phyloP scores from a whole-genome alignment of 2,329 filamentous ascomycete genomes.

The Cryoendolithus antarcticus region DNA sequence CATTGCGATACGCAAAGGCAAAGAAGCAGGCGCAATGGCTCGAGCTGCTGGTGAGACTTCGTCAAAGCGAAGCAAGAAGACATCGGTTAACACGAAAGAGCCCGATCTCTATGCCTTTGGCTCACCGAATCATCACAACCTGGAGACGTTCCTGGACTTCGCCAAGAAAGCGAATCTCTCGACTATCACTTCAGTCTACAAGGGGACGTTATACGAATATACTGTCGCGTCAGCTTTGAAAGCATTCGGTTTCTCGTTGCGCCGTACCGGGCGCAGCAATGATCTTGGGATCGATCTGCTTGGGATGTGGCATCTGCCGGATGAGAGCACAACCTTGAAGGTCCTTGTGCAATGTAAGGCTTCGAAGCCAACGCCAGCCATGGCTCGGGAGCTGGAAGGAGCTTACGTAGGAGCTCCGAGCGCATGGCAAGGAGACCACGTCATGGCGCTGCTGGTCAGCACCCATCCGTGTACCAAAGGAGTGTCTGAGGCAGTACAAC shows the following conservation, averaged over 20 bases:
- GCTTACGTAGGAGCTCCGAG: slow-evolving; percentile 61
- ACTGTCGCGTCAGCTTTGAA: slow-evolving; percentile 45
- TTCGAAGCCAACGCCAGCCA: slow-evolving; percentile 40
- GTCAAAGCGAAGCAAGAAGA: too few species aligned
- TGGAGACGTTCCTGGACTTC: slow-evolving; percentile 54
- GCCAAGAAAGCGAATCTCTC: slow-evolving; percentile 45
- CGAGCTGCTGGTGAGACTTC: background rate
- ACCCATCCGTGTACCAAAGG: slow-evolving; percentile 64
- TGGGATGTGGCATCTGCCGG: slow-evolving; percentile 54
- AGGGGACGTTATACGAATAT: slow-evolving; percentile 71
- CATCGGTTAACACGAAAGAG: too few species aligned
- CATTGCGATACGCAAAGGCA: background rate
- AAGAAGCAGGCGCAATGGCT: background rate
- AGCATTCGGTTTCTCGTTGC: slow-evolving; percentile 51
- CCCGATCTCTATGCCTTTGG: too few species aligned
- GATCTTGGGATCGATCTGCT: slow-evolving; percentile 66
- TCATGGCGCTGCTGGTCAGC: slow-evolving; percentile 60
- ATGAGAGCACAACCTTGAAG: slow-evolving; percentile 16
- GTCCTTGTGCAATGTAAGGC: slow-evolving; percentile 58
- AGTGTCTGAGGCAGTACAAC: slow-evolving; percentile 57
- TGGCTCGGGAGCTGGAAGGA: slow-evolving; percentile 67
- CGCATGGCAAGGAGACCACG: slow-evolving; percentile 54
- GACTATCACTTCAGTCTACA: slow-evolving; percentile 46
- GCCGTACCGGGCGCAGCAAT: slow-evolving; percentile 51
- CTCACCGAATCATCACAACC: slow-evolving; percentile 43